These are phyloP conservation scores for Plasmopara halstedii DNA, from an alignment of 352 stramenopile species.

Conservation along the genomic window DNA sequence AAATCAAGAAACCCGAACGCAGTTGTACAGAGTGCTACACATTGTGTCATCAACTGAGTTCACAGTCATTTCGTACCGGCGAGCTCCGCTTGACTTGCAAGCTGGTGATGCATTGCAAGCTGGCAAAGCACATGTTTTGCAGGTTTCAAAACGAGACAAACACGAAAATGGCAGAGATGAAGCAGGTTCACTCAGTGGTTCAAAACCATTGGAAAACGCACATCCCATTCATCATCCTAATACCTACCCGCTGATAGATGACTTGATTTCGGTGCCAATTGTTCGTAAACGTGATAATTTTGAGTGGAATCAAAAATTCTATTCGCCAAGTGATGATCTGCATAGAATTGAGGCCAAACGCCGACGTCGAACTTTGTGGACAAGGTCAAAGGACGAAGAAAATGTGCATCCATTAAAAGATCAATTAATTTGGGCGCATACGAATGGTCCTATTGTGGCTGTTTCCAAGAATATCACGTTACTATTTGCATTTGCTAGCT, in stretches of 20 bases:
- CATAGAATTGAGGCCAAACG: slow-evolving; percentile 7
- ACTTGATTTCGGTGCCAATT: slow-evolving; percentile 6
- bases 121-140: slow-evolving; percentile 1
- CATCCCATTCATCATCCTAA: neutral
- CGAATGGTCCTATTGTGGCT: slow-evolving; percentile 25
- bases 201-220: neutral
- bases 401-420: slow-evolving; percentile 26
- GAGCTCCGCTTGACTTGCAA: slow-evolving; percentile 38
- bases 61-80: slow-evolving; percentile 65
- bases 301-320: neutral
- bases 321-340: neutral
- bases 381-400: neutral
- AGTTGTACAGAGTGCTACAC: slow-evolving; percentile 40
- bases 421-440: slow-evolving; percentile 47
- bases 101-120: slow-evolving; percentile 14
- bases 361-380: neutral
- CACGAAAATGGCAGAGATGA: slow-evolving; percentile 1
- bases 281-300: neutral
- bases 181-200: slow-evolving; percentile 1
- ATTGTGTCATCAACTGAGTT: slow-evolving; percentile 53
- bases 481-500: slow-evolving; percentile 37
- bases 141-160: slow-evolving; percentile 1
- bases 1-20: slow-evolving; percentile 9
- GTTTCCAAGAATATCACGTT: slow-evolving; percentile 60
- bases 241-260: neutral